Conservation (phyloP, 2,329 filamentous ascomycete genomes). For the Mariannaea sp. region DNA sequence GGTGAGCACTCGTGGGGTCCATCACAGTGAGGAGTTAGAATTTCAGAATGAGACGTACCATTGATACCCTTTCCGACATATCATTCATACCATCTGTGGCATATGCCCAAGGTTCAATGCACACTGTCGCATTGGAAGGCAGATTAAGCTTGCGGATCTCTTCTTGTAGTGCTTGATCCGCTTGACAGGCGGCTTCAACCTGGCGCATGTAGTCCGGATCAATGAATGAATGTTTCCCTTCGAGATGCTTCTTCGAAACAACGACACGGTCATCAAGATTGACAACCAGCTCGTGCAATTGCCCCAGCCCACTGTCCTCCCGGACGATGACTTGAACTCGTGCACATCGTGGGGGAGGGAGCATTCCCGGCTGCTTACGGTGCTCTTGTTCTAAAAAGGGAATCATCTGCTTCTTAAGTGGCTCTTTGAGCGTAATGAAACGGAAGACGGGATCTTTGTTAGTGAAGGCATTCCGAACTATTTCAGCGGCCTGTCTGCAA, state of each 20-base stretch:
- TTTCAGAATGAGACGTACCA: slow-evolving; percentile 46
- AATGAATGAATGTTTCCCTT: slow-evolving; percentile 52
- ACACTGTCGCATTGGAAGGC: slow-evolving; percentile 49
- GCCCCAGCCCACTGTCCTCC: slow-evolving; percentile 15
- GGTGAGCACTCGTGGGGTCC: rapidly evolving
- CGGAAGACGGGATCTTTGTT: slow-evolving; percentile 47
- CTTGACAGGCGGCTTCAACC: slow-evolving; percentile 53
- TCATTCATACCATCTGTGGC: slow-evolving; percentile 58
- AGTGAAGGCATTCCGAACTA: slow-evolving; percentile 32
- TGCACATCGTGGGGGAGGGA: slow-evolving; percentile 42
- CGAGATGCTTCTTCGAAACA: slow-evolving; percentile 38
- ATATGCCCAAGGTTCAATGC: slow-evolving; percentile 62
- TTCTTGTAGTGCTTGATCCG: slow-evolving; percentile 47
- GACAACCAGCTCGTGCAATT: slow-evolving; percentile 40
- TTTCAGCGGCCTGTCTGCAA: slow-evolving; percentile 29
- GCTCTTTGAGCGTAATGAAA: slow-evolving; percentile 56
- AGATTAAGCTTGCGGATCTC: slow-evolving; percentile 50
- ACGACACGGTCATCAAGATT: slow-evolving; percentile 35
- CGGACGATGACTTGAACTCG: slow-evolving; percentile 45
- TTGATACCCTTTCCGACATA: slow-evolving; percentile 52
- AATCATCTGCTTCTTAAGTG: slow-evolving; percentile 53
- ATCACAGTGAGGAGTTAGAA: not conserved
- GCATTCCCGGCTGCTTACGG: slow-evolving; percentile 12
- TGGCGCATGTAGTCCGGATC: slow-evolving; percentile 54
- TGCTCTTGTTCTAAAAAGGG: slow-evolving; percentile 51